Base-by-base conservation (phyloP, 75 land plant genomes). In the Selaginella tamariscina region DNA sequence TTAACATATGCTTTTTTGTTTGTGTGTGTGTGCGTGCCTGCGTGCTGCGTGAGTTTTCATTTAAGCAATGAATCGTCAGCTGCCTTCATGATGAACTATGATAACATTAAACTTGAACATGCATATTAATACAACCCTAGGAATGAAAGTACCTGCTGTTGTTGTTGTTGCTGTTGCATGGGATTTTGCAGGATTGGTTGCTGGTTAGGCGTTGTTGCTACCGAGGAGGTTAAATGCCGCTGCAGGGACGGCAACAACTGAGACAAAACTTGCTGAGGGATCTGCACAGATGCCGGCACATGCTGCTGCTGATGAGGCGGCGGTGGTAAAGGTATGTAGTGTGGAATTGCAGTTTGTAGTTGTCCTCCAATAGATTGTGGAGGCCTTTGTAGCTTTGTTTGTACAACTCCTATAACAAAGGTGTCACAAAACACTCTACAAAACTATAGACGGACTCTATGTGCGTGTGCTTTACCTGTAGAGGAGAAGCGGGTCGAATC, bases 221-320 rank as follows among this genome's bases (percentile, higher is more conserved):
- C n/a, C n/a, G n/a, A n/a, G n/a, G 77, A 22, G 81, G 87, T 76
- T 86, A 73, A 68, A 70, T 80, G 84, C 24, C 77, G 82, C 69
- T 87, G 96, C 27, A 72, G 64, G 33, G 80, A 77, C 0, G 64
- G 70, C 22, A 27, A 67, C 29, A 66, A 70, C 72, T 68, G 72
- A 30, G 72, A 24, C 24, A 27, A 33, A 29, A 29, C 29, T 29
- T 30, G 5, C 18, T 20, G 56, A 23, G 30, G 72, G 31, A 29
- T 32, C 69, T 24, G 70, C 69, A 68, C 27, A 15, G 70, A 60
- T 15, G 29, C 29, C 44, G 27, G 67, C 9, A 64, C 31, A 0
- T n/a, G n/a, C n/a, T n/a, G n/a, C n/a, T n/a, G n/a, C n/a, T n/a
- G n/a, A n/a, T n/a, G n/a, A n/a, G n/a, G n/a, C n/a, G n/a, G n/a